These are phyloP conservation scores for Nannochloris sp. DNA, from an alignment of 139 green algal genomes.

Conservation along the genomic window DNA sequence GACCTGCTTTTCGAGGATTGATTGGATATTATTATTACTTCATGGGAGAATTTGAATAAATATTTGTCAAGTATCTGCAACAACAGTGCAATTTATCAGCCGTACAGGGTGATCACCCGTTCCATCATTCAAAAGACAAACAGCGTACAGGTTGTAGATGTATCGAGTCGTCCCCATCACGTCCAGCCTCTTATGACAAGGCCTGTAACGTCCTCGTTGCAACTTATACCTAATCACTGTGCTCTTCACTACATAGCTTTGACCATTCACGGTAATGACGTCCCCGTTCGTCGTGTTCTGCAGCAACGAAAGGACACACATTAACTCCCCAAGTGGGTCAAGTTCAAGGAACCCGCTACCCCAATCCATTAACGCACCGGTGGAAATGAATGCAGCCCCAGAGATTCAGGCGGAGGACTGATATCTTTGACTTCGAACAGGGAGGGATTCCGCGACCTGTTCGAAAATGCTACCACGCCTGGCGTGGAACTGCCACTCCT, in stretches of 20 bases:
- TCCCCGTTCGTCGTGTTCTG: constrained; percentile 47
- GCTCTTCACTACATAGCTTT: constrained; percentile 22
- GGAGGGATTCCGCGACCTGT: too few species aligned
- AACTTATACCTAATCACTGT: constrained; percentile 38
- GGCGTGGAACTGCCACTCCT: too few species aligned
- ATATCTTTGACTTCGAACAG: constrained; percentile 32
- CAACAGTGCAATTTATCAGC: background rate
- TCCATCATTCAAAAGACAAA: background rate
- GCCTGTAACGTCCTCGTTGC: constrained; percentile 31
- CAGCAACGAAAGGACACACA: background rate
- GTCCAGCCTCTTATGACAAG: constrained; percentile 34
- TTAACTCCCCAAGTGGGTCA: background rate
- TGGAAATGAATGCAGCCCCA: constrained; percentile 37
- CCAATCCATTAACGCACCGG: constrained; percentile 10
- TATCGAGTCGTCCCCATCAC: constrained; percentile 28
- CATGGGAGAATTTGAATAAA: background rate
- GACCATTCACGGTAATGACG: constrained; percentile 35
- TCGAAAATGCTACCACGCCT: too few species aligned
- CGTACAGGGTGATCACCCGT: background rate
- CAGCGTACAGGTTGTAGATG: constrained; percentile 9
- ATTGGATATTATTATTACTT: background rate
- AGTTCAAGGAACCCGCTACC: background rate
- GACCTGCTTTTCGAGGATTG: background rate
- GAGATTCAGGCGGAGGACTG: constrained; percentile 20
- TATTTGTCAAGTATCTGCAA: background rate